These are phyloP conservation scores for Podospora didyma DNA, from an alignment of 495 filamentous ascomycete species.

Conservation along the genomic window DNA sequence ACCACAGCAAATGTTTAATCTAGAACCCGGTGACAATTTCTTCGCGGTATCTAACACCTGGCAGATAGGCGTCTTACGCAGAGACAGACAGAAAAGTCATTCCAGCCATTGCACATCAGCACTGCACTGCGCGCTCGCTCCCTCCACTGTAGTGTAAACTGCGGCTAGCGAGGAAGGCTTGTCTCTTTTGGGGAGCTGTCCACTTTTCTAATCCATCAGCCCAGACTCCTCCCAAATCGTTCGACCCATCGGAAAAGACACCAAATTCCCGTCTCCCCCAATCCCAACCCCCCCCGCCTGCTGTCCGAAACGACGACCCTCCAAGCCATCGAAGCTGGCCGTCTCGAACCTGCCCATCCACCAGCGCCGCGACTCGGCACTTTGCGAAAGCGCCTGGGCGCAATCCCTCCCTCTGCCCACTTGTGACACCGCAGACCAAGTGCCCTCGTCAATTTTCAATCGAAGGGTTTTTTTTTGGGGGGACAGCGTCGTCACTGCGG, in stretches of 20 bases:
- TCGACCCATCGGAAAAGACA: constrained; percentile 27
- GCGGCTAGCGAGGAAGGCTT: constrained; percentile 9
- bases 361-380: constrained; percentile 2
- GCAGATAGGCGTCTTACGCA: background rate
- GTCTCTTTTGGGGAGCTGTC: constrained; percentile 19
- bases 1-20: background rate
- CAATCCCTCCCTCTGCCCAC: constrained; percentile 5
- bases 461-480: background rate
- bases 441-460: background rate
- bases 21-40: background rate
- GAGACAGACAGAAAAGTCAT: background rate
- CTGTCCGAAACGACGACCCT: constrained; percentile 16
- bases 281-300: constrained; percentile 17
- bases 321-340: constrained; percentile 17
- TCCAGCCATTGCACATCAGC: background rate
- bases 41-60: background rate
- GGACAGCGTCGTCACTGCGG: constrained; percentile 12
- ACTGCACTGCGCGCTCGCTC: background rate
- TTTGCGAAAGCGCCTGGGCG: constrained; percentile 8
- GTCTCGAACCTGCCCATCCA: constrained; percentile 8
- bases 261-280: constrained; percentile 17
- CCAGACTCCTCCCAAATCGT: constrained; percentile 25
- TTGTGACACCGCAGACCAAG: constrained; percentile 3
- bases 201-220: constrained; percentile 28
- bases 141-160: constrained; percentile 4